Percentiles rank a stretch among this genome's conserved stretches.
Evolutionary conservation across 306 rosid species (phyloP).

Genomic region (Cicer chorassanicum): DNA sequence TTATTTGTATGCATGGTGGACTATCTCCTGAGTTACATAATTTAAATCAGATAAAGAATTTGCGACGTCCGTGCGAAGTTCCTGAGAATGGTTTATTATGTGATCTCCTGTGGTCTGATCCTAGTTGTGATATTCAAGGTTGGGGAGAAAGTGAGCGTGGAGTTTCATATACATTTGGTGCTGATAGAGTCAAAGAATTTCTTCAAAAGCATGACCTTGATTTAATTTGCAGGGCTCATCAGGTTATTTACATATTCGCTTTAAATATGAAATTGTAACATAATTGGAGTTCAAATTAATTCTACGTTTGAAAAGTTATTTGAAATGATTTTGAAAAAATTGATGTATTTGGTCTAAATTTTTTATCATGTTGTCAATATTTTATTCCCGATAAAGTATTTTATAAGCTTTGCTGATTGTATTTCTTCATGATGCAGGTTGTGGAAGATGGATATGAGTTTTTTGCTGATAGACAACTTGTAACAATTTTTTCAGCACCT

Average conservation of each 20-base stretch:
- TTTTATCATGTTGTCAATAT: too few relatives aligned
- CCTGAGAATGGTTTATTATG: conserved; percentile 79
- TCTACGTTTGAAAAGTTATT: too few relatives aligned
- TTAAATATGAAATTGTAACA: conserved; percentile 4
- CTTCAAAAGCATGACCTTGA: conserved; percentile 74
- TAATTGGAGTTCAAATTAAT: neutral
- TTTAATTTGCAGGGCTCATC: conserved; percentile 88
- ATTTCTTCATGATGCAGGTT: conserved; percentile 59
- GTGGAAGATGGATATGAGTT: conserved; percentile 95
- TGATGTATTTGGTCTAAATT: too few relatives aligned
- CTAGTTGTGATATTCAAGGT: conserved; percentile 60
- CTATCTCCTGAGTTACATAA: conserved; percentile 72
- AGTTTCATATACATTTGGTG: conserved; percentile 82
- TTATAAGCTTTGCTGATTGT: neutral
- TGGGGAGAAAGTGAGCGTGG: conserved; percentile 89
- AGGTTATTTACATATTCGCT: conserved; percentile 52
- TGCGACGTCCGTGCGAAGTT: conserved; percentile 70
- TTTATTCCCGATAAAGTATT: too few relatives aligned
- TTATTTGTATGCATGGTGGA: conserved; percentile 94
- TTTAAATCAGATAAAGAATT: conserved; percentile 63
- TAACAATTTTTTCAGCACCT: conserved; percentile 89
- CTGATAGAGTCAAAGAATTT: conserved; percentile 67
- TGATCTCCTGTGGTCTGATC: conserved; percentile 96
- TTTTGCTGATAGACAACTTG: conserved; percentile 77
- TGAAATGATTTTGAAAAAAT: too few relatives aligned